phyloP scores from a whole-genome alignment of 805 yeast species.

The Candida silvatica region DNA sequence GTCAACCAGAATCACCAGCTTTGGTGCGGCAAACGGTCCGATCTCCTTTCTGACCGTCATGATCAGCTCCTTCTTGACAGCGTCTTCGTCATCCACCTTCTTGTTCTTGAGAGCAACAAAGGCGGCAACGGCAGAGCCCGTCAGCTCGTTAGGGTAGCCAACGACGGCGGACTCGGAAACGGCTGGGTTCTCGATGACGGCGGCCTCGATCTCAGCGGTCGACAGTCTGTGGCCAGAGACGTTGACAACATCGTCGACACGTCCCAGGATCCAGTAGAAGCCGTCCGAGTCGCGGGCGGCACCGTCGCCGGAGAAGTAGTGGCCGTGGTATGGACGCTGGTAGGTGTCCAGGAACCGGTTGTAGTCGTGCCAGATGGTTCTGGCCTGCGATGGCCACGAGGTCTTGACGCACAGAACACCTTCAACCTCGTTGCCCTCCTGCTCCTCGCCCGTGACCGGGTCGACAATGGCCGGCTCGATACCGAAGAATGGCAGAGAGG shows the following conservation, averaged over 20 bases:
- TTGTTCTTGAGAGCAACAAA: constrained; percentile 60
- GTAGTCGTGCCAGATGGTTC: constrained; percentile 75
- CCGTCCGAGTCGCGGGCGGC: constrained; percentile 83
- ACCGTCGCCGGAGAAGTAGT: constrained; percentile 85
- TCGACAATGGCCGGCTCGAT: constrained; percentile 66
- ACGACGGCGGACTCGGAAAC: constrained; percentile 81
- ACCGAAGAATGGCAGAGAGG: constrained; percentile 80
- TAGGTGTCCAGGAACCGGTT: constrained; percentile 73
- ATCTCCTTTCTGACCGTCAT: constrained; percentile 69
- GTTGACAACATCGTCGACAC: constrained; percentile 85
- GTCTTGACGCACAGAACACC: constrained; percentile 69
- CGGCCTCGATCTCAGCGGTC: constrained; percentile 86
- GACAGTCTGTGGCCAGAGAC: constrained; percentile 82
- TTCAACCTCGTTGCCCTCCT: constrained; percentile 62
- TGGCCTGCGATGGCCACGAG: constrained; percentile 83
- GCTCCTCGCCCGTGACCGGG: constrained; percentile 65
- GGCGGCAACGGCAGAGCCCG: constrained; percentile 83
- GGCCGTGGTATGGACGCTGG: constrained; percentile 72
- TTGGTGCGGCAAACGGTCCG: constrained; percentile 85
- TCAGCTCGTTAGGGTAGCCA: constrained; percentile 74
- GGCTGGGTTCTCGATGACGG: constrained; percentile 58
- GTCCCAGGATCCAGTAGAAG: constrained; percentile 76
- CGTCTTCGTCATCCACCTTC: constrained; percentile 36
- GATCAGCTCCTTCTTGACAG: constrained; percentile 53
- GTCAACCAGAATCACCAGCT: constrained; percentile 58